Evolutionary conservation across 805 yeast species (phyloP), one percentile per base, ranked within the genome.

Genomic region (Saccharomycopsis sp.): DNA sequence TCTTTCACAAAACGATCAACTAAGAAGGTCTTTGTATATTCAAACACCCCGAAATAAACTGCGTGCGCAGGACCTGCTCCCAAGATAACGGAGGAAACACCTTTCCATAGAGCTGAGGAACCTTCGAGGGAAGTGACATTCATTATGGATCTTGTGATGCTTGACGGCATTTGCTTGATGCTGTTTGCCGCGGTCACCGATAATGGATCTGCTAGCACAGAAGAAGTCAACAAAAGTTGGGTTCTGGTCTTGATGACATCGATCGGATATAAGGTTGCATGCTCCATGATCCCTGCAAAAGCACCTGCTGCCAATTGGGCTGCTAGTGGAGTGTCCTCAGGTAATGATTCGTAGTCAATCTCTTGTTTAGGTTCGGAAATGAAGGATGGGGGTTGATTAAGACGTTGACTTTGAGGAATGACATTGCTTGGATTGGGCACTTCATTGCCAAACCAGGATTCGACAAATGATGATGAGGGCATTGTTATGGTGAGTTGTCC

Each of bases 21-120:
- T 62, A 7, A 64, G 58, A 21, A 56, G 35, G 60, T 53, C 48
- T 64, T 71, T 27, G 87, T 69, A 36, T 76, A 69, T 61, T 89
- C 98, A 60, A 87, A 92, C 4, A 89, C 92, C 13, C 88, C 79
- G 58, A 87, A 89, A 61, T 92, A 89, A 6, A 92, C 81, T 3
- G 97, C 97, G 63, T 89, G 98, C 4, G 97, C 96, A 2, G 98
- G 98, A 5, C 98, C 98, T 12, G 98, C 96, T 30, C 98, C 98
- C 47, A 89, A 56, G 3, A 87, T 79, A 46, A 92, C 94, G 1
- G 95, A 82, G 19, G 86, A 78, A 13, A 89, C 83, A 41, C 98
- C 98, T 55, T 94, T 71, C 95, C 96, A 89, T 22, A 89, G 95
- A 83, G 38, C 73, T 56, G 4, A 92, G 81, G 12, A n/a, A 2